These are phyloP conservation scores for Polygonum aviculare DNA, from an alignment of 148 eudicot genomes.

Conservation along the genomic window DNA sequence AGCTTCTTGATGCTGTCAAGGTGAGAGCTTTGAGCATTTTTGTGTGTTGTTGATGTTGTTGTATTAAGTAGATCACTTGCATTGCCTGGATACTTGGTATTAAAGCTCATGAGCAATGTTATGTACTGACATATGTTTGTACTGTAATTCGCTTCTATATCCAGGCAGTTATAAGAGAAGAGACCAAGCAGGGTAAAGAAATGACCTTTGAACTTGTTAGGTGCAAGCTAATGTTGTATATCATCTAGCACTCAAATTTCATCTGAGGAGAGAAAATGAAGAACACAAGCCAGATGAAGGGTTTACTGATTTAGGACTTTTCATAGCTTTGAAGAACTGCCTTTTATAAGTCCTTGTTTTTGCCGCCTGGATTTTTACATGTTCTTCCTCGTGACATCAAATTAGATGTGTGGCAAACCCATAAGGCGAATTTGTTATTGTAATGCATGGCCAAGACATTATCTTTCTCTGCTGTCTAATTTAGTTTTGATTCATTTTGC, in stretches of 20 bases:
- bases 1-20: constrained; percentile 88
- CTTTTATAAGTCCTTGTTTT: too few species aligned
- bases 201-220: constrained; percentile 59
- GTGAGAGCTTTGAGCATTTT: constrained; percentile 9
- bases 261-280: not conserved
- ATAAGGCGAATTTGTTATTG: not conserved
- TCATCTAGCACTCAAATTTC: not conserved
- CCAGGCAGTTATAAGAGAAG: constrained; percentile 37
- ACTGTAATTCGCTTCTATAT: not conserved
- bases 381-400: not conserved
- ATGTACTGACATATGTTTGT: not conserved
- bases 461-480: not conserved
- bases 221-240: constrained; percentile 62
- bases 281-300: not conserved
- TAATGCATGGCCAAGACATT: not conserved
- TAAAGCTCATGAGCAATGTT: not conserved
- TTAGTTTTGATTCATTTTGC: not conserved
- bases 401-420: not conserved
- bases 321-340: not conserved
- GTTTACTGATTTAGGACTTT: not conserved
- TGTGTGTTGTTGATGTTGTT: not conserved
- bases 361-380: not conserved
- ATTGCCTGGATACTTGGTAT: not conserved
- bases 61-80: not conserved
- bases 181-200: constrained; percentile 17